Evolutionary conservation across 257 asterid species (phyloP), one percentile per base, ranked within the genome.

Genomic region (Eustoma russellianum): DNA sequence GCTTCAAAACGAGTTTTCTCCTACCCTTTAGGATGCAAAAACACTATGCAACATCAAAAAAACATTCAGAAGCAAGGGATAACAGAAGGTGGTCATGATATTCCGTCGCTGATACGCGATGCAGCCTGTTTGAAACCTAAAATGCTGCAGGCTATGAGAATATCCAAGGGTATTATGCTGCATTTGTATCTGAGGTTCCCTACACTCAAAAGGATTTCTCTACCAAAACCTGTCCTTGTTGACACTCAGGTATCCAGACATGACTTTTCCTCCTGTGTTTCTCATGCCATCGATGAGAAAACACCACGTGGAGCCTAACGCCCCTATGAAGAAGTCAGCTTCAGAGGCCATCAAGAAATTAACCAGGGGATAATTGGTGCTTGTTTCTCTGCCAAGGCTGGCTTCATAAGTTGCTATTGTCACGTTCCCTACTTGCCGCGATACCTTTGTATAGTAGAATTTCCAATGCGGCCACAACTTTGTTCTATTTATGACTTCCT

Each of bases 311-410:
- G 98, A 92, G 9, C 97, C 98, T 55, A 92, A 65, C 15, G 97
- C 95, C 52, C 95, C 97, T 0, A 83, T 52, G 88, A 88, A 92
- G 73, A 80, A 92, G 66, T 92, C 97, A 0, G 95, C 84, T 58
- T 92, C 98, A 12, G 88, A 56, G 48, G 98, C 97, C 95, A 92
- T 80, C 93, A 88, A 76, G 81, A 88, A 92, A 72, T 92, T 92
- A 35, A 85, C 94, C 4, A 88, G 75, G 24, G 98, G 98, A 55
- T 92, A 85, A 46, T 92, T 92, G 3, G 93, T 92, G 83, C 95
- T 85, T 13, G 78, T 81, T 70, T 85, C 82, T 77, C 97, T 73
- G 5, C 98, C 98, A 41, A 92, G 94, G 46, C 90, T 88, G 49
- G 90, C 88, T 70, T 88, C 97, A 17, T 88, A 92, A 9, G 76